Base-by-base conservation (phyloP, 805 yeast species). In the Gaillardinia entomophila region DNA sequence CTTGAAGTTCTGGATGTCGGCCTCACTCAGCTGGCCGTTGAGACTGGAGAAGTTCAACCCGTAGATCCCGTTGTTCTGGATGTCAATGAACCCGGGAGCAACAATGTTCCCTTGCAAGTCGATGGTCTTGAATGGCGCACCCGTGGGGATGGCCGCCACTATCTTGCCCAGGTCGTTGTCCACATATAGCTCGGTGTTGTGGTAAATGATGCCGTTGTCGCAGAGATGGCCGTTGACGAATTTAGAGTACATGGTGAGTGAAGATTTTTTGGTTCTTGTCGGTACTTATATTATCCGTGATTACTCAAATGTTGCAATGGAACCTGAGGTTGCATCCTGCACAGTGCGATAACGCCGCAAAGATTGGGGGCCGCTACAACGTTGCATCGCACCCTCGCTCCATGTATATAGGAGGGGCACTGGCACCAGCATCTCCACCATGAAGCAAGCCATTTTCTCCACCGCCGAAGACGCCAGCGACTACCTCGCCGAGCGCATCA, bases 11-110 rank as follows among this genome's bases (percentile, higher is more conserved):
- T 36, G 40, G 19, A 60, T 41, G 19, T 63, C 66, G 12, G 53
- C 44, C 10, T 46, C 57, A n/a, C 60, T 37, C 4, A 62, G 51
- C 26, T 43, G 35, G 6, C 46, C 42, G 36, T 56, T 57, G 28
- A 62, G 47, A 28, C 56, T 52, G 11, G 75, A 66, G 48, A 68
- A 75, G 38, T 75, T 77, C 40, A 74, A 56, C 3, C 80, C 81
- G 38, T 64, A 75, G 35, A 75, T 64, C 8, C 80, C 81, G 41
- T 75, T 75, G 38, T 73, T 71, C 49, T 75, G 81, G 40, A 71
- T 64, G 46, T 75, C 81, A 10, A 75, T 53, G 46, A 66, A 73
- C 1, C 81, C 81, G 0, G 81, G 79, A 0, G 77, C 66, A 22
- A 75, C 40, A 19, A 71, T 58, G 13, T 51, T 43, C 4, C 76